Percentiles rank a stretch among this genome's conserved stretches.
Conservation (phyloP, 1,284 basidiomycete species). For the Leccinum subrobustum region DNA sequence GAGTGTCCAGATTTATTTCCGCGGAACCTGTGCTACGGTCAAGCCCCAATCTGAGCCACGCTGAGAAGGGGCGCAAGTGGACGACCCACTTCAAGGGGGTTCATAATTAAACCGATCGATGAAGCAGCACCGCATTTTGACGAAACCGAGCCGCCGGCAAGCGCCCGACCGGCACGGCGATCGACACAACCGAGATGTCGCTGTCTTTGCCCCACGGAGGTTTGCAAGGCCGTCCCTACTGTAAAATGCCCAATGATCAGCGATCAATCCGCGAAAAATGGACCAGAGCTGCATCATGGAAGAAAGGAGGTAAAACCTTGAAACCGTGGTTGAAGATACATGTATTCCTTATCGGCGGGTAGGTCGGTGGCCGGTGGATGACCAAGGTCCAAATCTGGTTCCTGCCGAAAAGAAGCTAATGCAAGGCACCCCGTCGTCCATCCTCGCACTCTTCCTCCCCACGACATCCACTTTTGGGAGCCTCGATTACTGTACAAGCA, state of each 20-base stretch:
- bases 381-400: constrained; percentile 3
- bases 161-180: not conserved
- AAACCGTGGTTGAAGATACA: not conserved
- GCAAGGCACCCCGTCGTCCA: not conserved
- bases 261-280: not conserved
- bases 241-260: not conserved
- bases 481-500: not conserved
- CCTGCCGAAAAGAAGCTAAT: not conserved
- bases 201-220: not conserved
- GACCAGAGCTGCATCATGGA: not conserved
- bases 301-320: not conserved
- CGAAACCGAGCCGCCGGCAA: not conserved
- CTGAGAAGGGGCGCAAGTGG: not conserved
- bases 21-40: not conserved
- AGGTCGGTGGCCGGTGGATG: not conserved
- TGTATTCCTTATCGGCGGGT: not conserved
- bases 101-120: not conserved
- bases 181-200: constrained; percentile 4
- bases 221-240: not conserved
- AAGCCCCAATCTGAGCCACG: not conserved
- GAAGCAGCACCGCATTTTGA: not conserved
- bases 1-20: not conserved
- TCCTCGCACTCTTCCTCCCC: not conserved
- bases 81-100: not conserved
- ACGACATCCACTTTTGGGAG: not conserved